phyloP scores from a whole-genome alignment of 352 stramenopile species.

The Thalassiosira exigua region DNA sequence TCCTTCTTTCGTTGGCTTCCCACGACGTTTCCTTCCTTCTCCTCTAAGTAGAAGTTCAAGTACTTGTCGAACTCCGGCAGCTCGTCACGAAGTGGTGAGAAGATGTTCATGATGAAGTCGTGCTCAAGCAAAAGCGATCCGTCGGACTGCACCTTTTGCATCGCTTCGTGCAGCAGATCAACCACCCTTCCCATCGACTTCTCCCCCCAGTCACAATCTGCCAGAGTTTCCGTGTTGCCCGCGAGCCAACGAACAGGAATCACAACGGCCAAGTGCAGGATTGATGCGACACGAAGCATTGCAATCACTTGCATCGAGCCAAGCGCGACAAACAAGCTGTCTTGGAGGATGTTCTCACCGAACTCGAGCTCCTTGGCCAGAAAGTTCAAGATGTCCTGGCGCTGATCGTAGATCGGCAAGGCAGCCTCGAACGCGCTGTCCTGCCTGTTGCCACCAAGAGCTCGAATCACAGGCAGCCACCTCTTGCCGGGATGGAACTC shows the following conservation, averaged over 20 bases:
- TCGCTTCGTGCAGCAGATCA: slow-evolving; percentile 14
- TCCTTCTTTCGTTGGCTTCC: not conserved
- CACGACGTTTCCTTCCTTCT: slow-evolving; percentile 7
- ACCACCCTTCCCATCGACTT: slow-evolving; percentile 23
- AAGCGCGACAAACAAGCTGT: slow-evolving; percentile 32
- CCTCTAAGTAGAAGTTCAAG: not conserved
- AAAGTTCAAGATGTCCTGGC: slow-evolving; percentile 33
- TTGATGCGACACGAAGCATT: slow-evolving; percentile 16
- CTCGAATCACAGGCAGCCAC: slow-evolving; percentile 22
- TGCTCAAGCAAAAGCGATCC: slow-evolving; percentile 9
- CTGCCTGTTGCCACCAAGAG: slow-evolving; percentile 22
- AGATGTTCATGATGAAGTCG: slow-evolving; percentile 24
- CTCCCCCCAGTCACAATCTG: slow-evolving; percentile 15
- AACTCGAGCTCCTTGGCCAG: slow-evolving; percentile 6
- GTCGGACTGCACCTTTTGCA: slow-evolving; percentile 7
- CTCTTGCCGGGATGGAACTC: slow-evolving; percentile 21
- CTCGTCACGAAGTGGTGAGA: not conserved
- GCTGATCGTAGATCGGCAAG: slow-evolving; percentile 29
- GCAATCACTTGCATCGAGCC: slow-evolving; percentile 30
- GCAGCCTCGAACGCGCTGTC: slow-evolving; percentile 27
- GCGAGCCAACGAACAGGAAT: slow-evolving; percentile 25
- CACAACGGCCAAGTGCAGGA: slow-evolving; percentile 22
- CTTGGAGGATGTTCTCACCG: slow-evolving; percentile 15
- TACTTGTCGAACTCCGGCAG: slow-evolving; percentile 8
- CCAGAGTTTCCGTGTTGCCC: slow-evolving; percentile 30